Percentiles rank a stretch among this genome's conserved stretches.
Conservation (phyloP, 805 yeast species). For the Torulaspora franciscae region DNA sequence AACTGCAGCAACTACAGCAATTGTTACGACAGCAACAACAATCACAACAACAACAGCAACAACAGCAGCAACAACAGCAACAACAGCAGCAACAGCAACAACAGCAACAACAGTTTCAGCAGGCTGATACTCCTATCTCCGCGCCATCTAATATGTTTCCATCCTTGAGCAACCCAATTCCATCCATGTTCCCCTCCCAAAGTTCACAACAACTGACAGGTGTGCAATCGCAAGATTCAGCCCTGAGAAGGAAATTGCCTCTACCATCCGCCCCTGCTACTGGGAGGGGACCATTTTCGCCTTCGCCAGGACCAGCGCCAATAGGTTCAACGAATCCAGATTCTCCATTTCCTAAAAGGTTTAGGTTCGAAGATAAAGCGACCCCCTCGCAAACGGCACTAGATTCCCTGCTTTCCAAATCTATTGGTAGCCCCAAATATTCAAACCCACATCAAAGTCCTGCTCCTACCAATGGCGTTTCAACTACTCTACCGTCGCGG, state of each 20-base stretch:
- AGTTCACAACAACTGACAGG: constrained; percentile 3
- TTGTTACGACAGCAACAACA: background rate
- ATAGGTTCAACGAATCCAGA: constrained; percentile 10
- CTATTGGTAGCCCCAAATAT: constrained; percentile 23
- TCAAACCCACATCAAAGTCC: constrained; percentile 7
- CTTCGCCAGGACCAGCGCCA: constrained; percentile 17
- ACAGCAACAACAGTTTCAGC: constrained; percentile 7
- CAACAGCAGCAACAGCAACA: constrained; percentile 2
- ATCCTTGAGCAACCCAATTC: constrained; percentile 8
- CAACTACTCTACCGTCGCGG: constrained; percentile 8
- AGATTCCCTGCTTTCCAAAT: constrained; percentile 29
- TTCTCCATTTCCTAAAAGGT: constrained; percentile 22
- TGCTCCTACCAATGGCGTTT: constrained; percentile 1
- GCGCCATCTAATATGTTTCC: constrained; percentile 20
- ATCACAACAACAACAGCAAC: background rate
- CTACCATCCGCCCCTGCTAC: constrained; percentile 10
- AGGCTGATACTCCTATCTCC: constrained; percentile 15
- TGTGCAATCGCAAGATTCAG: constrained; percentile 6
- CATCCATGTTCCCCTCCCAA: constrained; percentile 8
- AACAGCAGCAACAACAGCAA: background rate
- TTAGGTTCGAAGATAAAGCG: constrained; percentile 25
- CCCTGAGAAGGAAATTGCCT: constrained; percentile 12
- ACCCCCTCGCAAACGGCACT: constrained; percentile 33
- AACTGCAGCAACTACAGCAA: background rate
- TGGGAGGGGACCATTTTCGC: constrained; percentile 16